These are phyloP conservation scores for Penicillium canariense DNA, from an alignment of 495 filamentous ascomycete genomes.

Conservation along the genomic window DNA sequence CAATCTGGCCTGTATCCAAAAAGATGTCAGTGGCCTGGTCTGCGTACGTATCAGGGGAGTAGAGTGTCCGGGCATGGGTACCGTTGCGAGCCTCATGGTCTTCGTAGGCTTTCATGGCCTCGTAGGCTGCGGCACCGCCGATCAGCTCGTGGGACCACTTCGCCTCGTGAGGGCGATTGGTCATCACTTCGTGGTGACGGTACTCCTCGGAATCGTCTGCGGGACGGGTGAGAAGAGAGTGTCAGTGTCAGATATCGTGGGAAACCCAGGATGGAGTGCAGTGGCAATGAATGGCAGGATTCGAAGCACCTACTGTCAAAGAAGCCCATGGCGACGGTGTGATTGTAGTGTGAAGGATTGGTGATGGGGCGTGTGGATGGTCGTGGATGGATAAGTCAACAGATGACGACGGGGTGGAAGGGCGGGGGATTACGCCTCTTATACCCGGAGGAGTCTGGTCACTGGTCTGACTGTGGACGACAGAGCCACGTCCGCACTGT, in stretches of 20 bases:
- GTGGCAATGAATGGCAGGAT: background rate
- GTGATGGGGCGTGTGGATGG: background rate
- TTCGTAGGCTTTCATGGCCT: constrained; percentile 72
- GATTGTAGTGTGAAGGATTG: background rate
- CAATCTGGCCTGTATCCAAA: constrained; percentile 52
- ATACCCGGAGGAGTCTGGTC: background rate
- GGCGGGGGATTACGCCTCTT: background rate
- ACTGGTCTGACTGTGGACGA: no score
- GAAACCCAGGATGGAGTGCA: no score
- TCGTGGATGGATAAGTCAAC: background rate
- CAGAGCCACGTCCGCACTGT: background rate
- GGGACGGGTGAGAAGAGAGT: background rate
- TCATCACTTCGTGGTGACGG: constrained; percentile 50
- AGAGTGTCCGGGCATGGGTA: constrained; percentile 21
- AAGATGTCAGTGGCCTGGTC: background rate
- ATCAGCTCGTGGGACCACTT: constrained; percentile 65
- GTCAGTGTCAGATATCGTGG: background rate
- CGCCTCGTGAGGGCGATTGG: constrained; percentile 50
- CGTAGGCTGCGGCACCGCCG: constrained; percentile 69
- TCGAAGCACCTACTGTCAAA: background rate
- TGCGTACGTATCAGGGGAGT: background rate
- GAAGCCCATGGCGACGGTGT: background rate
- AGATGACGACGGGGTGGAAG: background rate
- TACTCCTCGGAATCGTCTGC: constrained; percentile 27
- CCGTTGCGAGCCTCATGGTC: constrained; percentile 62